Conservation (phyloP, 2,329 filamentous ascomycete species). For the Fusarium nelsonii region DNA sequence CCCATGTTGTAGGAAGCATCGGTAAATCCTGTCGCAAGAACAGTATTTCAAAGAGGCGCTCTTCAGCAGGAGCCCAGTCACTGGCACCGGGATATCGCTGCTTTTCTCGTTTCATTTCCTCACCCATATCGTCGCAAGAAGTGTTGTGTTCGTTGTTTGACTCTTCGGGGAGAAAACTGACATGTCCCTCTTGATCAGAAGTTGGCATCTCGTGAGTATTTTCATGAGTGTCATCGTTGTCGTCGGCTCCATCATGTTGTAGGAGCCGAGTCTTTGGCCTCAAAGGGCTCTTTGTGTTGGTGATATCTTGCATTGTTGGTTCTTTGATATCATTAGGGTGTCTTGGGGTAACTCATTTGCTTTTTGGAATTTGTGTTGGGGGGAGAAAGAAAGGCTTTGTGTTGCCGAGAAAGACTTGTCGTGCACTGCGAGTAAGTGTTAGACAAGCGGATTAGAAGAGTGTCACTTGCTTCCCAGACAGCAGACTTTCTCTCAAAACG, state of each 20-base stretch:
- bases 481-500: neutral
- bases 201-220: constrained; percentile 17
- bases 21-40: constrained; percentile 58
- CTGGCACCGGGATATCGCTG: constrained; percentile 57
- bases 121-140: constrained; percentile 22
- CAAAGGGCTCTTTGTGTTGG: constrained; percentile 19
- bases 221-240: constrained; percentile 14
- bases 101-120: constrained; percentile 61
- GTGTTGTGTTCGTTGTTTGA: constrained; percentile 28
- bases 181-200: constrained; percentile 10
- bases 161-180: constrained; percentile 15
- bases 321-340: constrained; percentile 3
- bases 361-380: neutral
- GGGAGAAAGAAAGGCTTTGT: constrained; percentile 17
- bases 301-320: constrained; percentile 17
- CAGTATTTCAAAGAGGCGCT: constrained; percentile 57
- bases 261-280: constrained; percentile 13
- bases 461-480: constrained; percentile 5
- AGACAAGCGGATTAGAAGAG: neutral
- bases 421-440: constrained; percentile 26
- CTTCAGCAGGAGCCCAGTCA: constrained; percentile 65
- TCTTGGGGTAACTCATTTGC: fast-evolving
- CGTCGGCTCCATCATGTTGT: constrained; percentile 6
- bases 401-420: constrained; percentile 14
- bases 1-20: constrained; percentile 57